Evolutionary conservation across 2,329 filamentous ascomycete genomes (phyloP), one percentile per base, ranked within the genome.

Genomic region (Penicillium sp.): DNA sequence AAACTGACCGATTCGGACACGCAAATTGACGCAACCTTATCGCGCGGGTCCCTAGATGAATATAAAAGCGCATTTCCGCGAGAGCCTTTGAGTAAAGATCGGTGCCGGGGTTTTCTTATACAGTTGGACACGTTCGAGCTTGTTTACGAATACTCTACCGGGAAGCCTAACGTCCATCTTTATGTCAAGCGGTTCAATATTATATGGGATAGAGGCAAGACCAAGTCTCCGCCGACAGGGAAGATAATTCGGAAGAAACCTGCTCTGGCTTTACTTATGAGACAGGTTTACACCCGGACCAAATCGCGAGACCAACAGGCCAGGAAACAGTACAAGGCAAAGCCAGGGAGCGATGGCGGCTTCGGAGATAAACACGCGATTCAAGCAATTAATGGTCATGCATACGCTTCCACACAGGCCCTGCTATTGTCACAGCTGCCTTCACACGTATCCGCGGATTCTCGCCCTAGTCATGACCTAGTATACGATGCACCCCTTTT

Each of bases 81-180:
- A 6, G 57, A 58, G 13, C 65, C 62, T n/a, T 61, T 70, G 23
- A 59, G 60, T 11, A 66, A 61, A 23, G 57, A 68, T 30, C 66
- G 63, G 9, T 70, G 69, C 6, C 68, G 64, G 56, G 76, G 73
- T 5, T 70, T 70, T 17, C 29, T 67, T 5, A 66, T 78, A 26
- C 69, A 73, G 56, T 62, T 81, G 49, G 51, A 66, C 3, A 69
- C 74, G 44, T 77, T 78, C 60, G 71, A 76, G 48, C 63, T 80
- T 21, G 69, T 78, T 52, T 69, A 79, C 47, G 68, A 68, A 38
- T 72, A 75, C 64, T 64, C 68, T 31, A 60, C 58, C 11, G 57
- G 64, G 4, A 45, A 60, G 3, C 68, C 73, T 5, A 67, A 69
- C 8, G 19, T 75, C 13, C 64, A 68, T 53, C 57, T 77, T 17